Percentiles rank a stretch among this genome's conserved stretches.
phyloP scores from a whole-genome alignment of 352 stramenopile genomes.

The Pythium aristosporum region DNA sequence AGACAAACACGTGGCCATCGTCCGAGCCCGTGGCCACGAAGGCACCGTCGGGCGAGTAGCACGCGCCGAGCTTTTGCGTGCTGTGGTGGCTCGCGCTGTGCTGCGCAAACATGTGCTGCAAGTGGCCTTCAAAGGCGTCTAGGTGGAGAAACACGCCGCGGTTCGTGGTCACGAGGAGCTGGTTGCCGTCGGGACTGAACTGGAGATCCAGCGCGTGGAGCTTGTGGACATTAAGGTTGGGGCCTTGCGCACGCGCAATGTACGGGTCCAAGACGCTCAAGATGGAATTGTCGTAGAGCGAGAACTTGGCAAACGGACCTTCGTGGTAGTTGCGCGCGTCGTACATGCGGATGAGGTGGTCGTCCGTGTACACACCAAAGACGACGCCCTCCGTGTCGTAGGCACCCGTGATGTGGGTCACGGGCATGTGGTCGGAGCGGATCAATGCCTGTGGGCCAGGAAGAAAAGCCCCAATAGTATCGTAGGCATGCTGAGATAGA shows the following conservation, averaged over 20 bases:
- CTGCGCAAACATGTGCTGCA: slow-evolving; percentile 71
- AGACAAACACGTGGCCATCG: slow-evolving; percentile 74
- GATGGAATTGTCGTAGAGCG: slow-evolving; percentile 76
- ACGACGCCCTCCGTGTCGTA: slow-evolving; percentile 87
- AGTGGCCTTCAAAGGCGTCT: slow-evolving; percentile 81
- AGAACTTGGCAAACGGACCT: slow-evolving; percentile 87
- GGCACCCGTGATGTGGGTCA: slow-evolving; percentile 61
- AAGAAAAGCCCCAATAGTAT: neutral
- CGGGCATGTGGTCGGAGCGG: slow-evolving; percentile 57
- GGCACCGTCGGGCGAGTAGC: slow-evolving; percentile 73
- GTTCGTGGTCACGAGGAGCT: slow-evolving; percentile 82
- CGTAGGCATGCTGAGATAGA: neutral
- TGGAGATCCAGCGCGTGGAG: slow-evolving; percentile 78
- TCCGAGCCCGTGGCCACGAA: slow-evolving; percentile 73
- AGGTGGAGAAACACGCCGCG: slow-evolving; percentile 79
- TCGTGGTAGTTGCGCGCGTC: slow-evolving; percentile 87
- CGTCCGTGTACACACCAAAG: slow-evolving; percentile 84
- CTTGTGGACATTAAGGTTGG: slow-evolving; percentile 52
- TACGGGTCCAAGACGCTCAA: slow-evolving; percentile 59
- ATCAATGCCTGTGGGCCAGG: slow-evolving; percentile 46
- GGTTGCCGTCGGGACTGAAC: slow-evolving; percentile 85
- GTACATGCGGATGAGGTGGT: slow-evolving; percentile 88
- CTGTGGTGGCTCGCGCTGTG: slow-evolving; percentile 37
- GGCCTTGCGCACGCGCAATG: slow-evolving; percentile 48
- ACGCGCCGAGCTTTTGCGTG: slow-evolving; percentile 53